Evolutionary conservation across 2,329 filamentous ascomycete genomes (phyloP), one percentile per base, ranked within the genome.

Genomic region (Botrytis aclada): DNA sequence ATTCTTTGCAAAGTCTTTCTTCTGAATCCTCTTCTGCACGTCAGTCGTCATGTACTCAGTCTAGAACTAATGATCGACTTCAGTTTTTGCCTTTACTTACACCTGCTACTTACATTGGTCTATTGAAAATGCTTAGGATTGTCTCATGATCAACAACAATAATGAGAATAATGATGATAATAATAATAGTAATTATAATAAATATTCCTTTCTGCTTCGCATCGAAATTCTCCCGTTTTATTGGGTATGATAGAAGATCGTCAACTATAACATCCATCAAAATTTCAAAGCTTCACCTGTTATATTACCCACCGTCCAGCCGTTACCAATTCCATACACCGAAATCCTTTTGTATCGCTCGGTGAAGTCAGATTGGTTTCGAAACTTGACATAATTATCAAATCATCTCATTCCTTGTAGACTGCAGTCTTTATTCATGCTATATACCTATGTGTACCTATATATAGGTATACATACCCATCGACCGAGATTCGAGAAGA

Each of bases 121-220:
- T 66, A 66, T 66, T 34, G 45, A 66, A 66, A 66, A 29, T 51
- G 32, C 45, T 29, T 39, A 16, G 64, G 32, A 54, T 45, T 66
- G 64, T 66, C 64, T 66, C 45, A 66, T 66, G 64, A 66, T 66
- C 45, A 66, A 64, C 12, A 16, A 25, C 2, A 12, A 14, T 3
- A 12, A 51, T 51, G 16, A 51, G 6, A 7, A n/a, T 14, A 51
- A 51, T 47, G 25, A 25, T 12, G 6, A n/a, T 47, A 47, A 25
- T 12, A 14, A n/a, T 51, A 51, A 47, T 45, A 22, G 43, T 45
- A 45, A 45, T 45, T 22, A 8, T 25, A 47, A 47, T 47, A 25
- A 60, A 51, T n/a, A 39, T 39, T n/a, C 16, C 5, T 5, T 16
- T 43, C 61, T 43, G 7, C 43, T 45, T 45, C 14, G 37, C 43